Evolutionary conservation across 306 rosid genomes (phyloP).

Genomic region (Gynostemma pentaphyllum): DNA sequence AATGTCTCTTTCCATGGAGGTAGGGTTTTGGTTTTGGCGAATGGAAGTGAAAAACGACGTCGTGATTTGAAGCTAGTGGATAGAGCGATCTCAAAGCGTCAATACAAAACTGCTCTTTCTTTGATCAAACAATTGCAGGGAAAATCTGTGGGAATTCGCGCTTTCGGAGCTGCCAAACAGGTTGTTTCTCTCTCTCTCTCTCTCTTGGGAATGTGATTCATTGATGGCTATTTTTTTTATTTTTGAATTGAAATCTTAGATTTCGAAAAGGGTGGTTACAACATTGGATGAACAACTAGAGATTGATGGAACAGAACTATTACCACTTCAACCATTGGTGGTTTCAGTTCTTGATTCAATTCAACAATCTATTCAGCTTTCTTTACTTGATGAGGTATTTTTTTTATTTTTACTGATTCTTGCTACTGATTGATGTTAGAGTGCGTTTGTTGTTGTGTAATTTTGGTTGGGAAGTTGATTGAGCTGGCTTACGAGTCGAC

Average conservation of each 20-base stretch:
- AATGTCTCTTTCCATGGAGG: not conserved
- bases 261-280: slow-evolving; percentile 58
- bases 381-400: slow-evolving; percentile 41
- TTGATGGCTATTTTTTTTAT: not conserved
- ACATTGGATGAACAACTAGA: slow-evolving; percentile 67
- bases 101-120: slow-evolving; percentile 58
- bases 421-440: no score
- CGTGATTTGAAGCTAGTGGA: slow-evolving; percentile 53
- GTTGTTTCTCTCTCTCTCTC: slow-evolving; percentile 12
- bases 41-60: slow-evolving; percentile 14
- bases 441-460: no score
- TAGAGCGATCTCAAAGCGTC: slow-evolving; percentile 43
- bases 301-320: slow-evolving; percentile 57
- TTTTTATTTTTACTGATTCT: not conserved
- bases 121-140: slow-evolving; percentile 67
- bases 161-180: slow-evolving; percentile 88
- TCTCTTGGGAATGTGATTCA: not conserved
- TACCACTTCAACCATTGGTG: slow-evolving; percentile 58
- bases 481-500: no score
- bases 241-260: slow-evolving; percentile 23
- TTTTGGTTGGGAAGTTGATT: no score
- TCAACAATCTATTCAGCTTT: slow-evolving; percentile 58
- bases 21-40: not conserved
- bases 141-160: slow-evolving; percentile 53
- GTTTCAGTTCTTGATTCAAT: slow-evolving; percentile 85